phyloP scores from a whole-genome alignment of 1,139 yeast genomes.

The Suhomyces bolitotheri region DNA sequence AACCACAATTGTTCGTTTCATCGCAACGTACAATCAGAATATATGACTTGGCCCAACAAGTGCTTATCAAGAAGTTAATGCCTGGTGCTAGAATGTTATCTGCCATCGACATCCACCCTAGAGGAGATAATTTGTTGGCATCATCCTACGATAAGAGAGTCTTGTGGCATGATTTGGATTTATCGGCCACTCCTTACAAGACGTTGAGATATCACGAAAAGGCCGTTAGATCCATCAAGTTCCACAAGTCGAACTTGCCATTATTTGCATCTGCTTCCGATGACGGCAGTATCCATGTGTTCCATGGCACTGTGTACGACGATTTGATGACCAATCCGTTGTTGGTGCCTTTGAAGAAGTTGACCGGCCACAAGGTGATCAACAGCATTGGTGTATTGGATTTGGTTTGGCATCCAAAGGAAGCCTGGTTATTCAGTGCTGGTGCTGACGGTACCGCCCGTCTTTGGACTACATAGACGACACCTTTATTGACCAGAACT shows the following conservation, averaged over 20 bases:
- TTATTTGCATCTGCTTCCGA: conserved; percentile 95
- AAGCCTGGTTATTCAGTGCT: conserved; percentile 98
- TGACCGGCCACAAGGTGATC: conserved; percentile 85
- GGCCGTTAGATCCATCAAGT: conserved; percentile 86
- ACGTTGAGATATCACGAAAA: conserved; percentile 91
- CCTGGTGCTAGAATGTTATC: conserved; percentile 98
- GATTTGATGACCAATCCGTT: conserved; percentile 94
- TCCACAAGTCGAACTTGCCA: conserved; percentile 84
- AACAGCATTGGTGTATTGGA: conserved; percentile 87
- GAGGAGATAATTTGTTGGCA: conserved; percentile 92
- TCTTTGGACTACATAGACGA: conserved; percentile 83
- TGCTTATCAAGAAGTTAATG: conserved; percentile 73
- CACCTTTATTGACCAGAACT: too few species aligned
- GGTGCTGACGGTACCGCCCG: conserved; percentile 98
- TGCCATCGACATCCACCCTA: conserved; percentile 88
- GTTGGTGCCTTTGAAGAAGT: conserved; percentile 91
- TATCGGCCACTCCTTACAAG: conserved; percentile 88
- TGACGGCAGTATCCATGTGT: conserved; percentile 89
- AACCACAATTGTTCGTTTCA: conserved; percentile 91
- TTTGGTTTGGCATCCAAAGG: conserved; percentile 94
- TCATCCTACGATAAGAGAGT: conserved; percentile 94
- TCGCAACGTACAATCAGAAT: conserved; percentile 90
- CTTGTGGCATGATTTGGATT: conserved; percentile 95
- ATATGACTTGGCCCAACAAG: conserved; percentile 87
- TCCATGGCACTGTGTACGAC: conserved; percentile 96